Conservation (phyloP, 2,329 filamentous ascomycete species). For the Pezicula carpinea region DNA sequence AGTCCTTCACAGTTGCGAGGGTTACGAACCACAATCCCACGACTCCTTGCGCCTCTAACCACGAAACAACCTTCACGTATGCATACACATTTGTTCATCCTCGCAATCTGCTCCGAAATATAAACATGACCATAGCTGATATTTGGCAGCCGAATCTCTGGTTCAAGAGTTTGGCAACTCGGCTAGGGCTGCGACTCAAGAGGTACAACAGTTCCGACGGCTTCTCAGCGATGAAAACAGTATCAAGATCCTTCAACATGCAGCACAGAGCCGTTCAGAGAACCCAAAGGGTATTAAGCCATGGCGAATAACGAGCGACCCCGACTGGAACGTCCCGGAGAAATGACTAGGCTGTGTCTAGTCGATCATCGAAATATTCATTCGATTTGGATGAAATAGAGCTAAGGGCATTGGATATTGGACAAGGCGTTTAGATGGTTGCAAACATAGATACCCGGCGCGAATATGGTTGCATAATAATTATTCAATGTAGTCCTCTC, state of each 20-base stretch:
- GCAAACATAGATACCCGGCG: too few species aligned
- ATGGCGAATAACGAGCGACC: conserved; percentile 55
- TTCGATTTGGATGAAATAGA: too few species aligned
- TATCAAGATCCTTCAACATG: conserved; percentile 45
- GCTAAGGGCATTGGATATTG: too few species aligned
- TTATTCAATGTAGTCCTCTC: too few species aligned
- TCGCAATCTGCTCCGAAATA: background rate
- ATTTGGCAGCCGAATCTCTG: conserved; percentile 41
- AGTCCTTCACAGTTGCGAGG: conserved; percentile 37
- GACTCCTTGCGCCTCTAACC: conserved; percentile 47
- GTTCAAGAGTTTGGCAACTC: conserved; percentile 44
- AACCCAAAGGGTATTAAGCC: conserved; percentile 53
- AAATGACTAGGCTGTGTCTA: conserved; percentile 5
- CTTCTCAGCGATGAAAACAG: conserved; percentile 25
- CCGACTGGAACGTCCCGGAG: conserved; percentile 46
- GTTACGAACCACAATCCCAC: conserved; percentile 44
- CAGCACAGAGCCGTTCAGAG: conserved; percentile 46
- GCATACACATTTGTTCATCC: conserved; percentile 17
- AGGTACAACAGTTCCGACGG: conserved; percentile 40
- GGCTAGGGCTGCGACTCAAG: conserved; percentile 40
- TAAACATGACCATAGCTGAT: conserved; percentile 4
- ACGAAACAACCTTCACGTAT: conserved; percentile 47
- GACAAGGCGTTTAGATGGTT: too few species aligned
- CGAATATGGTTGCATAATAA: too few species aligned
- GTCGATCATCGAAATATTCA: too few species aligned